Conservation (phyloP, 805 yeast genomes). For the Lipomyces sp. region DNA sequence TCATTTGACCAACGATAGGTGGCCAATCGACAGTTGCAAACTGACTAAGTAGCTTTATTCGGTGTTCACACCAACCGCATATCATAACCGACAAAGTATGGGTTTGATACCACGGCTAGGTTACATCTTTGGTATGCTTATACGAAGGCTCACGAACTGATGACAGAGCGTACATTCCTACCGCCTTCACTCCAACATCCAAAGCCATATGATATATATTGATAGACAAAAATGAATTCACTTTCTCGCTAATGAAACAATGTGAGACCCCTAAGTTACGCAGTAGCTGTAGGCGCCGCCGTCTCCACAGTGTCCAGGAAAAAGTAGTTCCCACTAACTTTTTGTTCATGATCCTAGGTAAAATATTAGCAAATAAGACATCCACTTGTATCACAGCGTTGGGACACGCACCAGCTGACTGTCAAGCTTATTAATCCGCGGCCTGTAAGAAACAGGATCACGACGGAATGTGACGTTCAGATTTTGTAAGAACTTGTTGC, state of each 20-base stretch:
- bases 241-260: neutral
- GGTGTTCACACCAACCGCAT: no score
- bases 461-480: conserved; percentile 98
- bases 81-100: no score
- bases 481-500: conserved; percentile 95
- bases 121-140: no score
- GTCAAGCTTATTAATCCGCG: conserved; percentile 96
- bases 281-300: conserved; percentile 1
- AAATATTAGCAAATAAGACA: neutral
- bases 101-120: no score
- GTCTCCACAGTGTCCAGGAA: conserved; percentile 65
- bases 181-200: no score
- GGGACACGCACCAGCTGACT: conserved; percentile 63
- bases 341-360: conserved; percentile 86
- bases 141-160: no score
- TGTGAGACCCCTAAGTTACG: neutral
- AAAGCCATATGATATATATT: neutral
- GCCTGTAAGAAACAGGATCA: conserved; percentile 97
- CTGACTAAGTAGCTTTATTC: no score
- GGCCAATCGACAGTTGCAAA: no score
- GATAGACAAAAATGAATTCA: neutral
- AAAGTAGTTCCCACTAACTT: conserved; percentile 89
- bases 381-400: neutral
- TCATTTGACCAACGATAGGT: no score
- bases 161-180: no score